phyloP scores from a whole-genome alignment of 2,329 filamentous ascomycete species.

The Penicillium occitanis region DNA sequence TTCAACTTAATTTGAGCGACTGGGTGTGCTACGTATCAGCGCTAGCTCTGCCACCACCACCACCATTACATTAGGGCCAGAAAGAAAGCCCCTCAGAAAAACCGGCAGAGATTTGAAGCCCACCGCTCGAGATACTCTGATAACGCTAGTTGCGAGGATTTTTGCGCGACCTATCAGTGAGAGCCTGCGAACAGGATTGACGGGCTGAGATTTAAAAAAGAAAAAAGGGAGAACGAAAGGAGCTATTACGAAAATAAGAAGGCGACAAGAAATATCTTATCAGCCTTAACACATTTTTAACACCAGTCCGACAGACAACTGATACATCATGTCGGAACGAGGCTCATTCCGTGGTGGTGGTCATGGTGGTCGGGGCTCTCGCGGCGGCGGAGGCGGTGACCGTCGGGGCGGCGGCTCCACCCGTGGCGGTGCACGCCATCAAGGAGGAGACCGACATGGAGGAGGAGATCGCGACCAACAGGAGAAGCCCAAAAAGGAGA shows the following conservation, averaged over 20 bases:
- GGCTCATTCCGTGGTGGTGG: conserved; percentile 54
- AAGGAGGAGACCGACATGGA: conserved; percentile 44
- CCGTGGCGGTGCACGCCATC: conserved; percentile 33
- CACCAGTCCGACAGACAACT: not conserved
- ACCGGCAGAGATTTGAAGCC: not conserved
- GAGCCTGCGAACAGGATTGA: not conserved
- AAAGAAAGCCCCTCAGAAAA: no score
- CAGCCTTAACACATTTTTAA: not conserved
- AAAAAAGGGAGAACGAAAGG: not conserved
- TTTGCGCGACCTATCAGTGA: not conserved
- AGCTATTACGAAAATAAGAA: not conserved
- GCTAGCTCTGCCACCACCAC: not conserved
- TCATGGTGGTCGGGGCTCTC: conserved; percentile 33
- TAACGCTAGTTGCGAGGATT: conserved; percentile 3
- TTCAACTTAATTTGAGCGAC: not conserved
- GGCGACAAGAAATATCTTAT: not conserved
- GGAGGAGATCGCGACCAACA: conserved; percentile 49
- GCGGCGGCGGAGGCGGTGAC: conserved; percentile 42
- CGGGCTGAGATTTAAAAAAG: not conserved
- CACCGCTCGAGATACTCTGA: not conserved
- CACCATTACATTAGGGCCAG: not conserved
- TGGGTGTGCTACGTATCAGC: conserved; percentile 1
- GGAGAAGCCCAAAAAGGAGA: conserved; percentile 90
- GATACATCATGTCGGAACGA: conserved; percentile 42
- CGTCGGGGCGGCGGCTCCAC: conserved; percentile 30